Conservation (phyloP, 305 asterid species). For the Fraxinus greggii region DNA sequence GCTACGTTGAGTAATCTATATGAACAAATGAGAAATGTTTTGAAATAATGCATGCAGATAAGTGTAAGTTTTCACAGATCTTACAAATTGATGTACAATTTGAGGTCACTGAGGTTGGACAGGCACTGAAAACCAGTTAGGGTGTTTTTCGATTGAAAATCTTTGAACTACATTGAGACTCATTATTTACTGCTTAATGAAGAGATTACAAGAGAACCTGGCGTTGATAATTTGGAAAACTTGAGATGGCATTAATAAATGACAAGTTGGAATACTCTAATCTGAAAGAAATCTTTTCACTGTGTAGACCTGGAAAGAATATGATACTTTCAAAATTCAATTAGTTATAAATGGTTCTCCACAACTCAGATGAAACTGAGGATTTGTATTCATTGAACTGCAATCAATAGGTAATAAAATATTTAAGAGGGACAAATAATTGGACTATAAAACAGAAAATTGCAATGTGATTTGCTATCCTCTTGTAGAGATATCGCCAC, state of each 20-base stretch:
- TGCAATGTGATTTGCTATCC: slow-evolving; percentile 1
- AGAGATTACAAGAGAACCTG: neutral
- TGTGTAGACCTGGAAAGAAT: neutral
- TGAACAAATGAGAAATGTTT: neutral
- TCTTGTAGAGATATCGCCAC: neutral
- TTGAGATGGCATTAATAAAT: neutral
- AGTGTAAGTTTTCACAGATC: neutral
- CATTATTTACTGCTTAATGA: neutral
- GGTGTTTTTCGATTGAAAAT: neutral
- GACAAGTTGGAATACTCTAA: neutral
- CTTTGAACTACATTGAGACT: neutral
- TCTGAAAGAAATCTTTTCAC: neutral
- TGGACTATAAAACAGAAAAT: slow-evolving; percentile 3
- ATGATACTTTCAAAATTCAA: neutral
- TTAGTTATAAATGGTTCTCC: neutral
- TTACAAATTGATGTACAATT: neutral
- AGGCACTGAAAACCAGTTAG: neutral
- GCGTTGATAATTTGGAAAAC: neutral
- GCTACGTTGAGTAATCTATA: neutral
- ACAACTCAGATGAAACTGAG: neutral
- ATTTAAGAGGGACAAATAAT: neutral
- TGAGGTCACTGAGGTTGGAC: neutral
- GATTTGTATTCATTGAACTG: neutral
- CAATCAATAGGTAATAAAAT: neutral
- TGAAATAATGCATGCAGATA: neutral